Evolutionary conservation across 257 asterid species (phyloP), one percentile per base, ranked within the genome.

Genomic region (Ilex aquifolium): DNA sequence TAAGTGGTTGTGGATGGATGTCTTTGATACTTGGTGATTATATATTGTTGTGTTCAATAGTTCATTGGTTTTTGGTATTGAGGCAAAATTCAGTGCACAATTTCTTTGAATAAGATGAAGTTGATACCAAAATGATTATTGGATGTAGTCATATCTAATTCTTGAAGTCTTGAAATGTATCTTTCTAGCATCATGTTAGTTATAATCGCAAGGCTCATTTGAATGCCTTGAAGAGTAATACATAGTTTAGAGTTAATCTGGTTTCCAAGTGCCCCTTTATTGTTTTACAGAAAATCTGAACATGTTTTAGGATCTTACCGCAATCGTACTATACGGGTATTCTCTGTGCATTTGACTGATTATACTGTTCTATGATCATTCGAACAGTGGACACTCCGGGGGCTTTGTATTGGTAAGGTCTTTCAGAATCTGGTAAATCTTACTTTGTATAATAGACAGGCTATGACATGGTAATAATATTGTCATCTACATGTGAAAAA

Each of bases 311-410:
- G 42, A 36, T 36, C 42, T 36, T 8, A 3, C 52, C 10, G 14
- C 13, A 11, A 10, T 46, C 2, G n/a, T 46, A 46, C 12, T 1
- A 46, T 46, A 14, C 3, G 10, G 3, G 52, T 10, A 46, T 36
- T 46, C 53, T 10, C 13, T 30, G 29, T 55, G 44, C 30, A 15
- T 65, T 64, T 53, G 46, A 15, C 78, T 72, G 65, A 76, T 60
- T 48, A 64, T 60, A 60, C 30, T 12, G 4, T 30, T 59, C 29
- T 65, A 32, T 21, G 27, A 21, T 64, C 68, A 30, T 61, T 65
- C 42, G 48, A 69, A 53, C 83, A 74, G 83, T 78, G 83, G 83
- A 78, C 80, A 13, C 80, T 78, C 69, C 68, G 83, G 10, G 77
- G 74, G 32, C 80, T 78, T 65, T 78, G 83, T 52, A 70, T 74